Evolutionary conservation across 2,329 filamentous ascomycete species (phyloP).

Genomic region (Ophiocordyceps robertsii): DNA sequence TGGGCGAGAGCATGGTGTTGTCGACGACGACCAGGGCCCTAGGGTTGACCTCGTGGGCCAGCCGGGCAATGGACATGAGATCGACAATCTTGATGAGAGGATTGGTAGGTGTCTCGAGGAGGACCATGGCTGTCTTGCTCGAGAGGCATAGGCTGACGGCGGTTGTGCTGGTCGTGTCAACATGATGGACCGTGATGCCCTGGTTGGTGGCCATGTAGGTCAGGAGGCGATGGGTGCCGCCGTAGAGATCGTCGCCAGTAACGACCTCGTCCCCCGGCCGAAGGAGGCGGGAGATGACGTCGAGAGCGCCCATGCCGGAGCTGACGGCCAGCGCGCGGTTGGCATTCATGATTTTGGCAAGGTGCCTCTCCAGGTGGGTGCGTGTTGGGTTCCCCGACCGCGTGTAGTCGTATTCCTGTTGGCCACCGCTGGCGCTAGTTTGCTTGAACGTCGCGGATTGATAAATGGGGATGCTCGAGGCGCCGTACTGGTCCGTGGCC

Average conservation of each 20-base stretch:
- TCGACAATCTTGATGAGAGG: conserved; percentile 97
- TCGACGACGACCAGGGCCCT: conserved; percentile 81
- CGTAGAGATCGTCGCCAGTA: conserved; percentile 93
- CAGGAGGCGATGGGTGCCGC: conserved; percentile 83
- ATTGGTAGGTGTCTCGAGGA: conserved; percentile 94
- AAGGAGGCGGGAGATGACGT: conserved; percentile 86
- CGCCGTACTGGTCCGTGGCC: conserved; percentile 89
- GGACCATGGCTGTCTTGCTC: conserved; percentile 82
- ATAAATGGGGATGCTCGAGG: conserved; percentile 94
- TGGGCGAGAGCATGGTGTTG: conserved; percentile 97
- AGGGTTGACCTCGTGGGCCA: conserved; percentile 65
- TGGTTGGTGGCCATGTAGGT: conserved; percentile 84
- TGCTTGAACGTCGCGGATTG: conserved; percentile 99
- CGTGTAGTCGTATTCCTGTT: conserved; percentile 92
- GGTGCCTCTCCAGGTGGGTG: conserved; percentile 87
- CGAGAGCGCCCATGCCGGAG: conserved; percentile 92
- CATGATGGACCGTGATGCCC: conserved; percentile 87
- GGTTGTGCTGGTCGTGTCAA: conserved; percentile 76
- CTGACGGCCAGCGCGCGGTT: conserved; percentile 82
- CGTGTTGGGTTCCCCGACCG: conserved; percentile 94
- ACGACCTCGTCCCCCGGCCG: conserved; percentile 93
- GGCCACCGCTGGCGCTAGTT: conserved; percentile 61
- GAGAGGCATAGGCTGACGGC: conserved; percentile 56
- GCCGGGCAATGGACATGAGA: conserved; percentile 63
- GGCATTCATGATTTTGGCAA: conserved; percentile 98